Percentiles rank a stretch among this genome's conserved stretches.
Evolutionary conservation across 805 yeast species (phyloP).

Genomic region (Ogataea degrootiae): DNA sequence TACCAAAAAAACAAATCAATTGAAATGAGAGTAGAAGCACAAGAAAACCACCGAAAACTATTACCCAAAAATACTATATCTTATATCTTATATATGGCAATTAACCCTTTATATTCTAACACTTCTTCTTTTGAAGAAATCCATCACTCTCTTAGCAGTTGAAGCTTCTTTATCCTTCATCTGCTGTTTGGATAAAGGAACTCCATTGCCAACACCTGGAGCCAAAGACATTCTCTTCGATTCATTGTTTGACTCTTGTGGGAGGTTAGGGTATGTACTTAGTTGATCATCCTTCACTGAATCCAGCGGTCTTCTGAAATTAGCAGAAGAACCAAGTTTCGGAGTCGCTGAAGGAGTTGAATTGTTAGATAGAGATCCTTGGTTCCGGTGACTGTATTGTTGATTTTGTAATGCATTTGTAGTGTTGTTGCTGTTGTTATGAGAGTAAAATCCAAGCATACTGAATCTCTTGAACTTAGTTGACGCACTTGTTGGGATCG

Average conservation of each 20-base stretch:
- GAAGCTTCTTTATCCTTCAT: slow-evolving; percentile 52
- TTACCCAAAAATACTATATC: not conserved
- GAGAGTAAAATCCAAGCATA: slow-evolving; percentile 28
- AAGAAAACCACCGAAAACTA: not conserved
- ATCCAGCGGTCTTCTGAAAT: too few relatives aligned
- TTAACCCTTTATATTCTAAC: slow-evolving; percentile 26
- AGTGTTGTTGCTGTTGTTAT: slow-evolving; percentile 8
- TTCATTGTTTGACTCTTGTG: slow-evolving; percentile 21
- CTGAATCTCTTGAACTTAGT: slow-evolving; percentile 30
- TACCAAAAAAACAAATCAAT: not conserved
- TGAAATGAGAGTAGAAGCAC: not conserved
- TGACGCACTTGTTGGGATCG: slow-evolving; percentile 7
- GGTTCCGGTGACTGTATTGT: slow-evolving; percentile 1
- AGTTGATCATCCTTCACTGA: too few relatives aligned
- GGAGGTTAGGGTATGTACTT: not conserved
- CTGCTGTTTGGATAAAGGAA: slow-evolving; percentile 16
- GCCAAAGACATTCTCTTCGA: slow-evolving; percentile 28
- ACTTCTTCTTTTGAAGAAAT: slow-evolving; percentile 69
- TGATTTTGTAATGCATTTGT: slow-evolving; percentile 1
- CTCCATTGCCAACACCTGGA: not conserved
- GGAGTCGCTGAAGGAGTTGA: slow-evolving; percentile 1
- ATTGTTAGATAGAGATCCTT: slow-evolving; percentile 12
- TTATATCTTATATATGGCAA: not conserved
- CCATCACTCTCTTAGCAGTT: slow-evolving; percentile 74
- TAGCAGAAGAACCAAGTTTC: too few relatives aligned